Base-by-base conservation (phyloP, 305 asterid genomes). In the Solanum hybrid region DNA sequence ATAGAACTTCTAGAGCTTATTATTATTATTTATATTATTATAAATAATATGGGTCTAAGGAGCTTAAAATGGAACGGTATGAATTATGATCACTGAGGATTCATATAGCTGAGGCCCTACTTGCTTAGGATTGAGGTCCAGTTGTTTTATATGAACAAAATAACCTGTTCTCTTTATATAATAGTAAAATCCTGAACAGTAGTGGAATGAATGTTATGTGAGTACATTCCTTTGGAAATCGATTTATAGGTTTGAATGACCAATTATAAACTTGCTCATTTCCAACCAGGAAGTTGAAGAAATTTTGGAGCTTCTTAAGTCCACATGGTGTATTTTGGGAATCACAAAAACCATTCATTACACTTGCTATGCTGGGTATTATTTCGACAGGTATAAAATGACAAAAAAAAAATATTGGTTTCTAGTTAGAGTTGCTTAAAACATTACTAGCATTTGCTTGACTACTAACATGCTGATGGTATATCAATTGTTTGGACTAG, bases 301-400 rank as follows among this genome's bases (percentile, higher is more conserved):
- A 94, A 96, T 97, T 94, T 92, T 97, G 95, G 99, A 97, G 96
- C 99, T 97, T 90, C 93, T 96, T 89, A 97, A 97, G 94, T 96
- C 97, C 57, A 94, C 99, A 29, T 97, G 99, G 98, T 97, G 95
- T 91, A 91, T 95, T 91, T 93, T 97, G 89, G 99, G 99, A 92
- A 94, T 97, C 91, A 95, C 99, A 5, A 98, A 97, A 94, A 97
- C 98, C 74, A 95, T 97, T 88, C 99, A 96, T 89, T 95, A 94
- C 90, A 93, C 98, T 86, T 96, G 98, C 95, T 96, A 96, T 94
- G 96, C 99, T 97, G 99, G 99, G 98, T 96, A 90, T 90, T 96
- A 89, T 97, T 96, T 92, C 98, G 97, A 75, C 98, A 96, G 99
- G 99, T 96, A 94, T 85, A 67, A 61, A 87, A 89, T 88, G 84